Evolutionary conservation across 106 monocot species (phyloP), one percentile per base, ranked within the genome.

Genomic region (Dioscorea dumetorum): DNA sequence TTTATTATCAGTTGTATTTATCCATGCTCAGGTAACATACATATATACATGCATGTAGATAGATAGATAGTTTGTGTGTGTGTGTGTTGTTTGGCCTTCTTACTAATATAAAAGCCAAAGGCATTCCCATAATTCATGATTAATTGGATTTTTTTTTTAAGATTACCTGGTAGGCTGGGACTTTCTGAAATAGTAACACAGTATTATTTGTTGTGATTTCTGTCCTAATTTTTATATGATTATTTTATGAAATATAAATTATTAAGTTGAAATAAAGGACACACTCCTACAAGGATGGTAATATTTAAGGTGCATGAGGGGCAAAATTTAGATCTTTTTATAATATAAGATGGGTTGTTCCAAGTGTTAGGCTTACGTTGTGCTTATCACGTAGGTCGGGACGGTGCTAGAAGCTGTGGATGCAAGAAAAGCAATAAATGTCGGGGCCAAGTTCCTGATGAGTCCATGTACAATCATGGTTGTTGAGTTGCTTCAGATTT

Each of bases 371-470:
- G 54, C 53, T 64, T 2, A 28, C n/a, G 52, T 57, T 19, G 19
- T 21, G 17, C 12, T 49, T 77, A 6, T 20, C 62, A 53, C 19
- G 10, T 74, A 91, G 87, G 84, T 77, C 34, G 94, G 94, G n/a
- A 91, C 91, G 19, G 70, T 95, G 67, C 78, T 95, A 73, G 81
- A 77, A 79, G 57, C 62, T 28, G 68, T 72, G 21, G 91, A 95
- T 88, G 94, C 91, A 62, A 83, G 75, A 67, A 80, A 75, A 65
- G 87, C 85, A 57, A 66, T 83, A 60, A 67, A 79, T 48, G 91
- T 85, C 31, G 94, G 94, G 4, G 91, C 91, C 35, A 88, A 81
- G 72, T 91, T 95, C 80, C 80, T 95, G 28, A 91, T 91, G 91
- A 88, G 91, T 77, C 94, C 94, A 77, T 60, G 62, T 63, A 91